Evolutionary conservation across 1,284 basidiomycete species (phyloP), one percentile per base, ranked within the genome.

Genomic region (Cryptococcus maquisensis): DNA sequence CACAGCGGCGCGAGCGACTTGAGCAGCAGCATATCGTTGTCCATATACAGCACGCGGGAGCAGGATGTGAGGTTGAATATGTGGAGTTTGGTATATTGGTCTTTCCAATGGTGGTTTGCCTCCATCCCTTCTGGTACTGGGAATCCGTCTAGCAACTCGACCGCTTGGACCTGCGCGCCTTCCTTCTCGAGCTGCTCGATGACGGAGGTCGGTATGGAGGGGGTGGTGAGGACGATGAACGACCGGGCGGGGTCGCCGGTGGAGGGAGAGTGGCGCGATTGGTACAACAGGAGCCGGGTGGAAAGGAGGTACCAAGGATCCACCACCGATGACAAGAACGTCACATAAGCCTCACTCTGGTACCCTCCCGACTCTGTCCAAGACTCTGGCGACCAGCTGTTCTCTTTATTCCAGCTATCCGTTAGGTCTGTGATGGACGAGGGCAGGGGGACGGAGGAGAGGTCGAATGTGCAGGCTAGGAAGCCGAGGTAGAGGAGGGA

Each of bases 1-100:
- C 61, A 62, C 18, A 62, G 47, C 26, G 41, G 35, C 4, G 52
- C 50, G 4, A 62, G 49, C 3, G 55, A 49, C n/a, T 55, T 45
- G 28, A 57, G 44, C 10, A 60, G 23, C 4, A 60, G 32, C 24
- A 57, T 46, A 42, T 62, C 61, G 21, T 51, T 47, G 46, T 62
- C 61, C 18, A 62, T 35, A 42, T 59, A 62, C 6, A 62, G 36
- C 20, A 62, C 45, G 15, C 54, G 36, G 8, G 47, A 38, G 38
- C 54, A 62, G 13, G 38, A 23, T 4, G 55, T 57, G 18, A 60
- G 24, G 21, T 55, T 55, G 44, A 52, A 62, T 20, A 60, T 55
- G 43, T 52, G 43, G 7, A 62, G 49, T 51, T 62, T 62, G 37
- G 58, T 59, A 49, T 57, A 62, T 32, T 47, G 43, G 40, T 61